These are phyloP conservation scores for Cystobasidiaceae sp. DNA, from an alignment of 1,284 basidiomycete species.

Conservation along the genomic window DNA sequence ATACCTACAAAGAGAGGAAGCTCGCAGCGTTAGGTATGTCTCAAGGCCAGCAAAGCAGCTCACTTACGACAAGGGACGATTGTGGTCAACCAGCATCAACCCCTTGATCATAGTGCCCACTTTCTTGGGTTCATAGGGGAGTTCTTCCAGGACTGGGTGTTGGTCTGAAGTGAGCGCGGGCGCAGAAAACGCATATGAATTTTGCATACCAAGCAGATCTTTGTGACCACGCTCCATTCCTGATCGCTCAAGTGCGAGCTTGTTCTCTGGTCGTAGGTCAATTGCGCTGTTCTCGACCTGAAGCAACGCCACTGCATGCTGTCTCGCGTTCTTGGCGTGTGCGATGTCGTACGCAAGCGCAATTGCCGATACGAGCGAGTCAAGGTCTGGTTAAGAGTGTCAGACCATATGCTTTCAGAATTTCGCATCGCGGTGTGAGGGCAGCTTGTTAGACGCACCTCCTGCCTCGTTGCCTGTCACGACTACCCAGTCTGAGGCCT, in stretches of 20 bases:
- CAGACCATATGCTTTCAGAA: too few relatives aligned
- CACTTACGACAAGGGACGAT: conserved; percentile 34
- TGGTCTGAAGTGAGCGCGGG: not conserved
- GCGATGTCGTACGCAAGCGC: conserved; percentile 44
- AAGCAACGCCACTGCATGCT: conserved; percentile 39
- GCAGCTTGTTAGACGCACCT: not conserved
- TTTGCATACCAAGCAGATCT: conserved; percentile 40
- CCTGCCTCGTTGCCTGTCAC: conserved; percentile 28
- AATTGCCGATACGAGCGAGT: conserved; percentile 42
- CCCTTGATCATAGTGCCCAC: conserved; percentile 39
- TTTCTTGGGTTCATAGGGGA: conserved; percentile 38
- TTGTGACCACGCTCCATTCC: conserved; percentile 44
- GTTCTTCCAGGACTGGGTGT: conserved; percentile 43
- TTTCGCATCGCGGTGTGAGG: not conserved
- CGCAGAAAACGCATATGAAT: not conserved
- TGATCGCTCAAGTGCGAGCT: conserved; percentile 39
- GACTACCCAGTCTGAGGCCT: conserved; percentile 23
- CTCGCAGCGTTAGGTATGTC: not conserved
- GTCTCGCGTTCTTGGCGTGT: conserved; percentile 35
- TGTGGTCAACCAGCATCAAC: conserved; percentile 45
- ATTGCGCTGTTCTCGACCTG: conserved; percentile 44
- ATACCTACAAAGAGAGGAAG: not conserved
- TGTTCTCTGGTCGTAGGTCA: conserved; percentile 44
- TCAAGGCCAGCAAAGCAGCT: not conserved
- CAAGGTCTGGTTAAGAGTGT: conserved; percentile 28